These are phyloP conservation scores for Blastobotrys arbuscula DNA, from an alignment of 1,139 yeast genomes.

Conservation along the genomic window DNA sequence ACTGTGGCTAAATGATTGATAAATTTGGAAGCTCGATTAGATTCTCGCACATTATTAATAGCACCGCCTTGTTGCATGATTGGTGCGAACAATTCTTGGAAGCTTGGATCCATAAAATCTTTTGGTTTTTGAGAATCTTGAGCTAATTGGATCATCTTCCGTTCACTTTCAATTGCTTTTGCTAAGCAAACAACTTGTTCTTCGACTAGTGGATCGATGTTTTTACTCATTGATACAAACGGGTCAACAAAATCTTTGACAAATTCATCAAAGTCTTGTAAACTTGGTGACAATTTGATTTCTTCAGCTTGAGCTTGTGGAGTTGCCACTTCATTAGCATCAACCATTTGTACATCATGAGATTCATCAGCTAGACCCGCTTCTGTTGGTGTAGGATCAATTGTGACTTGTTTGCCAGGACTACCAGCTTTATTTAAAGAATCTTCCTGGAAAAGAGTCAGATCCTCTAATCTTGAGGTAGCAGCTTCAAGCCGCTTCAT, in stretches of 20 bases:
- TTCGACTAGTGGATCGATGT: constrained; percentile 58
- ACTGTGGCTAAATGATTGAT: constrained; percentile 74
- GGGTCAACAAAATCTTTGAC: constrained; percentile 53
- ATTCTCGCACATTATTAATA: constrained; percentile 63
- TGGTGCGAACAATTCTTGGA: constrained; percentile 59
- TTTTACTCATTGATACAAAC: constrained; percentile 50
- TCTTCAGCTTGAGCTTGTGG: constrained; percentile 7
- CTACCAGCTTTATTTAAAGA: constrained; percentile 23
- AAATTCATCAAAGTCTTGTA: constrained; percentile 48
- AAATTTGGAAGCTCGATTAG: constrained; percentile 59
- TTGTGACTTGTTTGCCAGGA: constrained; percentile 15
- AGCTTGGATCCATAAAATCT: constrained; percentile 34
- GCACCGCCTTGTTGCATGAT: constrained; percentile 56
- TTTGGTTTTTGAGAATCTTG: constrained; percentile 61
- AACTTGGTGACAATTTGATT: not conserved
- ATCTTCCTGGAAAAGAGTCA: constrained; percentile 72
- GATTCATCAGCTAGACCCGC: constrained; percentile 12
- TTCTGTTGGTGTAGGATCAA: constrained; percentile 17
- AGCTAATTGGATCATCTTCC: constrained; percentile 54
- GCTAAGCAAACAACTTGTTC: constrained; percentile 53
- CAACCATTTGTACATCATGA: constrained; percentile 5
- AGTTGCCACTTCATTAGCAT: constrained; percentile 13
- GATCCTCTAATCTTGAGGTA: constrained; percentile 85
- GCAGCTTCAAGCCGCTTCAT: constrained; percentile 85
- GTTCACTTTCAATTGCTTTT: constrained; percentile 57